Base-by-base conservation (phyloP, 495 filamentous ascomycete genomes). In the Podospora comata region DNA sequence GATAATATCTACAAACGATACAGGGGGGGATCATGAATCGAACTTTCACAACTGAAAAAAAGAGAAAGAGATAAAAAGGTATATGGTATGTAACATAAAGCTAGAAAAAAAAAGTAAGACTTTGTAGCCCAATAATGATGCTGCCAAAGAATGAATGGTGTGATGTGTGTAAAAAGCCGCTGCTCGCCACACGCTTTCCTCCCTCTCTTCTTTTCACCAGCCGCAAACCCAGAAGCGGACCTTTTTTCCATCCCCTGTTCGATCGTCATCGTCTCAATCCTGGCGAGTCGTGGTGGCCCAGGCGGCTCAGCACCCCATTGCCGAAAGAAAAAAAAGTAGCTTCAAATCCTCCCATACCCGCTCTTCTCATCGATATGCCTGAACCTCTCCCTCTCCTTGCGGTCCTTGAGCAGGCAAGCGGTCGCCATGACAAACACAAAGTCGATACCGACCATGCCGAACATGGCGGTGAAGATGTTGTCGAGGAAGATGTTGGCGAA, bases 371-470 rank as follows among this genome's bases (percentile, higher is more conserved):
- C 90, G 70, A 92, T 91, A 72, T 87, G 81, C 64, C 85, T 81
- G 80, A 89, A 93, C 60, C 90, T 81, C 78, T 87, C 84, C 64
- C 84, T 83, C 80, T 93, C 90, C 79, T 87, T 88, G 70, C 90
- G 86, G 66, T 89, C 85, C 79, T 90, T 91, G 62, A 91, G 79
- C 34, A 93, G 77, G 79, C 90, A 90, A 30, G 86, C 86, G n/a
- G 85, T 85, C 65, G 85, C 83, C 64, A 92, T 82, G 69, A 92
- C 75, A 28, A 92, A 79, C 56, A 89, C 74, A 44, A 81, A 81
- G 72, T 90, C 89, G 70, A 91, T 79, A 55, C 85, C 90, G 61
- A 92, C 90, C 76, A 92, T 86, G 70, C 90, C 90, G 72, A 92
- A 92, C 54, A 88, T 80, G 44, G 86, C 88, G 16, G 90, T 92